Conservation (phyloP, 2,329 filamentous ascomycete species). For the Diaporthe vexans region DNA sequence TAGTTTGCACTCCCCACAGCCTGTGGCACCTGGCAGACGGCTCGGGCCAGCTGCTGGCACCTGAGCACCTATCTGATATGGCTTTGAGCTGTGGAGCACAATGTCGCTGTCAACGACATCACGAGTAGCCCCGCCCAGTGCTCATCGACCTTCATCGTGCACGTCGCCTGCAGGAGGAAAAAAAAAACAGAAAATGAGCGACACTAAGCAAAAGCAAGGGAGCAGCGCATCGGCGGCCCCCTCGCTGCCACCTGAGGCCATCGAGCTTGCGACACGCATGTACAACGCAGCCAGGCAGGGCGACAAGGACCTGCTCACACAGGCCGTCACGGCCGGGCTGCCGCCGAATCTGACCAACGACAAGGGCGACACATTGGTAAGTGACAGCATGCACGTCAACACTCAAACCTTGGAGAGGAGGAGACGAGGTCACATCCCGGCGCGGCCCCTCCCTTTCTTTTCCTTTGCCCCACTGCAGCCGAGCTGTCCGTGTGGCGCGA, state of each 20-base stretch:
- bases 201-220: not conserved
- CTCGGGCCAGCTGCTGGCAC: not conserved
- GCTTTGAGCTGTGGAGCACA: not conserved
- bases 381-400: constrained; percentile 40
- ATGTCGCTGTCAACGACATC: not conserved
- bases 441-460: not conserved
- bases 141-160: not conserved
- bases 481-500: not conserved
- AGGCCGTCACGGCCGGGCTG: constrained; percentile 75
- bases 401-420: not conserved
- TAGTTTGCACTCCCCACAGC: not conserved
- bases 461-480: too few relatives aligned
- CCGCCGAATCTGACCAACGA: constrained; percentile 80
- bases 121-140: not conserved
- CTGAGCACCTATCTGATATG: not conserved
- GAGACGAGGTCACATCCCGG: not conserved
- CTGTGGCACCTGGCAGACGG: not conserved
- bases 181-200: not conserved
- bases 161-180: too few relatives aligned
- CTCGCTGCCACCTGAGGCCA: constrained; percentile 71
- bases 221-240: not conserved
- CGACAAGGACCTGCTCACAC: constrained; percentile 68
- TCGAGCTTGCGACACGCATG: constrained; percentile 75
- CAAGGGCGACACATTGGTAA: constrained; percentile 78
- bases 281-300: constrained; percentile 77